A percentile compares a stretch with the other conserved stretches of the same genome.
Conservation (phyloP, 2,329 filamentous ascomycete genomes). For the Pseudonectria buxi region DNA sequence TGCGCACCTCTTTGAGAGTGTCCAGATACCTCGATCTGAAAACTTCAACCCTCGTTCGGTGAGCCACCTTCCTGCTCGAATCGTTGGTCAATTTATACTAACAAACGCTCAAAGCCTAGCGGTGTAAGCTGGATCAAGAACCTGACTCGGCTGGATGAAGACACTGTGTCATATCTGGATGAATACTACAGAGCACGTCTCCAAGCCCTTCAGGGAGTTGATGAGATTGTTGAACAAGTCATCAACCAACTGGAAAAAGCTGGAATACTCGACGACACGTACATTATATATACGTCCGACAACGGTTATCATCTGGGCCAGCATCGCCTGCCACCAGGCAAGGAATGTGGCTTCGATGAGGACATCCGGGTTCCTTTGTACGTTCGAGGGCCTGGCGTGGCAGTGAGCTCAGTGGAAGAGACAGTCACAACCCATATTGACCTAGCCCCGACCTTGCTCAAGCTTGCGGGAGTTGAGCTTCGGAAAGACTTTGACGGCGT, state of each 20-base stretch:
- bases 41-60: conserved; percentile 61
- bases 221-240: conserved; percentile 46
- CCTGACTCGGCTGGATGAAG: conserved; percentile 34
- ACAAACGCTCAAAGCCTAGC: conserved; percentile 12
- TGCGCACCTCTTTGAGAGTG: conserved; percentile 52
- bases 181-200: conserved; percentile 46
- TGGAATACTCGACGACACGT: conserved; percentile 56
- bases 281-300: conserved; percentile 53
- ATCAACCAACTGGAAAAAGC: conserved; percentile 38
- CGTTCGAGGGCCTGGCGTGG: conserved; percentile 48
- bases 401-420: conserved; percentile 30
- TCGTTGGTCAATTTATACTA: conserved; percentile 1
- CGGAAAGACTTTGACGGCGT: conserved; percentile 50
- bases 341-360: conserved; percentile 51
- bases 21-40: conserved; percentile 51
- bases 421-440: conserved; percentile 56
- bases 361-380: conserved; percentile 54
- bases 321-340: conserved; percentile 51
- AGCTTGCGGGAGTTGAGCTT: conserved; percentile 32
- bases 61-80: conserved; percentile 7
- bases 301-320: conserved; percentile 57
- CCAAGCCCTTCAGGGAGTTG: conserved; percentile 46
- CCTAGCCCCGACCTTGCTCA: conserved; percentile 53
- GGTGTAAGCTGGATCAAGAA: conserved; percentile 41
- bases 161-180: conserved; percentile 41